Conservation (phyloP, 192 early-diverging fungal species). For the Dispira parvispora region DNA sequence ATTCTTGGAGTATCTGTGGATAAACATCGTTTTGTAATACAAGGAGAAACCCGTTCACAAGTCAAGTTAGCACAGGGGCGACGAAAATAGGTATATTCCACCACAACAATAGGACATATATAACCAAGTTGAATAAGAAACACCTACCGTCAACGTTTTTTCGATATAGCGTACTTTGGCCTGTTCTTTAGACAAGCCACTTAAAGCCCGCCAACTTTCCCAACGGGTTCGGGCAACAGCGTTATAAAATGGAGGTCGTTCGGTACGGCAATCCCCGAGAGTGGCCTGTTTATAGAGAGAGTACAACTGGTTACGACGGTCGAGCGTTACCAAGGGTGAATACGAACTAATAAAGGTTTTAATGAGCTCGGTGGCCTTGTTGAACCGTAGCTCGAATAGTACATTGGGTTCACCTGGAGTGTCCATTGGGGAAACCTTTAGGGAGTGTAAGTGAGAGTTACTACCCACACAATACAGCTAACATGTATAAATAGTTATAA, state of each 20-base stretch:
- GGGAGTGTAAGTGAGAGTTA: too few relatives aligned
- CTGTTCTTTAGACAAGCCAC: not conserved
- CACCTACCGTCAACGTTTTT: not conserved
- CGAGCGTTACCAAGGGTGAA: not conserved
- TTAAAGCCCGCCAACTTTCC: not conserved
- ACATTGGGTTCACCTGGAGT: not conserved
- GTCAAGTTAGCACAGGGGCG: not conserved
- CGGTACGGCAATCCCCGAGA: not conserved
- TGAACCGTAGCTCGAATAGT: constrained; percentile 7
- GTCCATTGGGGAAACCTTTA: too few relatives aligned
- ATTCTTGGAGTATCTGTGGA: not conserved
- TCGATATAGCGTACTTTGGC: constrained; percentile 8
- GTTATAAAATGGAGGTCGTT: not conserved
- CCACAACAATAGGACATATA: not conserved
- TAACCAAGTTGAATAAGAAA: not conserved
- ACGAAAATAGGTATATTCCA: not conserved
- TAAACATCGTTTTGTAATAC: not conserved
- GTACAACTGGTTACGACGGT: not conserved
- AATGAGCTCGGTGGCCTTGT: not conserved
- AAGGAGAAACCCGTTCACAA: not conserved
- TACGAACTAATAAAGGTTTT: not conserved
- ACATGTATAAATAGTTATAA: too few relatives aligned
- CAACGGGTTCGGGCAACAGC: constrained; percentile 8
- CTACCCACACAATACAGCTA: too few relatives aligned
- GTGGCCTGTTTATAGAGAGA: constrained; percentile 8